A percentile compares a stretch with the other conserved stretches of the same genome.
Conservation (phyloP, 495 filamentous ascomycete species). For the Penicillium silybi region DNA sequence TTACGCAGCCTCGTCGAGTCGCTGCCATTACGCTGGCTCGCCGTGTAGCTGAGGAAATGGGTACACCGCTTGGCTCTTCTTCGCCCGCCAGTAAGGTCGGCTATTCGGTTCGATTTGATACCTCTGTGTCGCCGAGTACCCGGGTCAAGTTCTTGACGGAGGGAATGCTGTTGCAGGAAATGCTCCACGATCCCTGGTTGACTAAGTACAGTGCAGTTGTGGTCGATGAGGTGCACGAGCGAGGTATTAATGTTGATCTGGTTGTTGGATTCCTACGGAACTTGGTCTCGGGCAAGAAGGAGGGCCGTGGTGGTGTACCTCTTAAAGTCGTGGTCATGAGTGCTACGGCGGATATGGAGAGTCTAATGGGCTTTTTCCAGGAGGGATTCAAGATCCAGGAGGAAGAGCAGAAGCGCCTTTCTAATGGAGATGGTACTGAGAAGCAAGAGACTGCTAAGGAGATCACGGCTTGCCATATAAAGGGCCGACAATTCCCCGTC, state of each 20-base stretch:
- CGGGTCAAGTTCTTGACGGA: constrained; percentile 93
- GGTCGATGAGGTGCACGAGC: constrained; percentile 96
- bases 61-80: constrained; percentile 66
- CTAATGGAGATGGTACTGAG: constrained; percentile 6
- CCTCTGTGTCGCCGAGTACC: constrained; percentile 67
- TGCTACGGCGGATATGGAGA: constrained; percentile 86
- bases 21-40: constrained; percentile 90
- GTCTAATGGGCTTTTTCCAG: constrained; percentile 70
- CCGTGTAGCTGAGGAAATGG: constrained; percentile 87
- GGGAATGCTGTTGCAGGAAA: constrained; percentile 94
- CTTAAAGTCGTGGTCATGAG: constrained; percentile 95
- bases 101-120: constrained; percentile 92
- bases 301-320: constrained; percentile 63
- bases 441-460: constrained; percentile 9
- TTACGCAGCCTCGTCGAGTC: constrained; percentile 91
- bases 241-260: constrained; percentile 93
- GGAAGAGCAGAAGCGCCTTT: constrained; percentile 12
- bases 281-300: constrained; percentile 52
- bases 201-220: constrained; percentile 82
- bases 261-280: constrained; percentile 82
- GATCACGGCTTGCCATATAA: constrained; percentile 64
- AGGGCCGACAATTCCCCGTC: constrained; percentile 87
- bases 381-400: constrained; percentile 27
- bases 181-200: constrained; percentile 80
- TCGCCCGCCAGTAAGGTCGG: constrained; percentile 74